Base-by-base conservation (phyloP, 495 filamentous ascomycete species). In the Rostrohypoxylon terebratum region DNA sequence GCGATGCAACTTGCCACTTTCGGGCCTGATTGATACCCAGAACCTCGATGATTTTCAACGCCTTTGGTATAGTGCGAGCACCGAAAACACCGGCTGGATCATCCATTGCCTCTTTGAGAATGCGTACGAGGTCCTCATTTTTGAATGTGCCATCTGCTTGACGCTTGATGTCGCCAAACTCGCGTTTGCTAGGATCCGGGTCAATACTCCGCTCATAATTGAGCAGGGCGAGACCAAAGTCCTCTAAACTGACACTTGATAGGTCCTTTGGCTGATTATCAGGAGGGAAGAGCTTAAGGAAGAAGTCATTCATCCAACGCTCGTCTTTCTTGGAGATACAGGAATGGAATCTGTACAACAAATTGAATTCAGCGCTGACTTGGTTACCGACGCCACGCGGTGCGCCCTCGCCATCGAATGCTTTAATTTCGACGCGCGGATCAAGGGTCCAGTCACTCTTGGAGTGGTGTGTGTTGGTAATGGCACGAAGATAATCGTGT, bases 21-120 rank as follows among this genome's bases (percentile, higher is more conserved):
- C 93, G 89, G 1, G 89, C 89, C 72, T 96, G 93, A 68, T 90
- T 84, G 59, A 95, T 94, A 40, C 93, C 92, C 0, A 95, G 84
- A 23, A 93, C 86, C 73, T 96, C 93, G 21, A 95, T 85, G 10
- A 85, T 84, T 68, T 85, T 87, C 76, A 96, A 83, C 20, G 91
- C 84, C 38, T 85, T 83, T 0, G 93, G 93, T 3, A 94, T 88
- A 57, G 87, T 88, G 10, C 88, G 86, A 2, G 92, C 89, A 2
- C 93, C 93, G 73, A 85, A 86, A 23, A 80, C 79, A 8, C 80
- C 83, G n/a, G 84, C 82, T 40, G 71, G 83, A 73, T 88, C 85
- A 54, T 92, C 86, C 72, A 92, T 88, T 42, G 86, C 85, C 38
- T 87, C 85, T 40, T 82, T 79, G 25, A 92, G 83, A n/a, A 91